These are phyloP conservation scores for Kazachstania viticola DNA, from an alignment of 805 yeast genomes.

Conservation along the genomic window DNA sequence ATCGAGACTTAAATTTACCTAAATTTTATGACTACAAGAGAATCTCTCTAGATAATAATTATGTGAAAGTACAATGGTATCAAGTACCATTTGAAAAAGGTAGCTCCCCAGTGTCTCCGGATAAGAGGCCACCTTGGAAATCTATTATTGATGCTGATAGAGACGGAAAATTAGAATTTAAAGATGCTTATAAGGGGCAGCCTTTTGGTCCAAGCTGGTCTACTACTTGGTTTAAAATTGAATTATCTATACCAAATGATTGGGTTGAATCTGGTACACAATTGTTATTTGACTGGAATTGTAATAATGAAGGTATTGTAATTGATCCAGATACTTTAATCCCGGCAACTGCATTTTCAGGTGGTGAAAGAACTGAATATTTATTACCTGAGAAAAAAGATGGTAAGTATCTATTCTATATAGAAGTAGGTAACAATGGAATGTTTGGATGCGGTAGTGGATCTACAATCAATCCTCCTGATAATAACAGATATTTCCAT, in stretches of 20 bases:
- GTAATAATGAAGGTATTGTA: constrained; percentile 74
- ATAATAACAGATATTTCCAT: constrained; percentile 59
- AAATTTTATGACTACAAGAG: constrained; percentile 62
- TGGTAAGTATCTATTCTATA: constrained; percentile 51
- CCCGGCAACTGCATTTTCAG: constrained; percentile 78
- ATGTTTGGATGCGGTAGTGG: constrained; percentile 75
- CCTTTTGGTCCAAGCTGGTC: constrained; percentile 93
- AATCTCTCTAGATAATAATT: constrained; percentile 30
- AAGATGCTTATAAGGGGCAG: constrained; percentile 55
- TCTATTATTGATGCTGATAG: constrained; percentile 16
- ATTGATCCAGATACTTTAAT: constrained; percentile 48
- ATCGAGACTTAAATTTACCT: constrained; percentile 61
- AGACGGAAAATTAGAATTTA: constrained; percentile 31
- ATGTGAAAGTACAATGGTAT: constrained; percentile 52
- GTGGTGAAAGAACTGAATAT: constrained; percentile 70
- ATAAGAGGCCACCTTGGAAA: constrained; percentile 27
- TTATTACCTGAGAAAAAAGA: constrained; percentile 46
- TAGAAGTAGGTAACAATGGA: constrained; percentile 89
- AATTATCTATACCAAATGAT: constrained; percentile 48
- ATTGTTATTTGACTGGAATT: constrained; percentile 72
- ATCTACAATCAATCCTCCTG: constrained; percentile 53
- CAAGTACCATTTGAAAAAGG: constrained; percentile 51
- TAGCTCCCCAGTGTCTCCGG: constrained; percentile 30
- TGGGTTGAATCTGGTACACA: constrained; percentile 35
- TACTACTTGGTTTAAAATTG: constrained; percentile 82